Evolutionary conservation across 2,329 filamentous ascomycete species (phyloP).

Genomic region (Fusarium acutatum): DNA sequence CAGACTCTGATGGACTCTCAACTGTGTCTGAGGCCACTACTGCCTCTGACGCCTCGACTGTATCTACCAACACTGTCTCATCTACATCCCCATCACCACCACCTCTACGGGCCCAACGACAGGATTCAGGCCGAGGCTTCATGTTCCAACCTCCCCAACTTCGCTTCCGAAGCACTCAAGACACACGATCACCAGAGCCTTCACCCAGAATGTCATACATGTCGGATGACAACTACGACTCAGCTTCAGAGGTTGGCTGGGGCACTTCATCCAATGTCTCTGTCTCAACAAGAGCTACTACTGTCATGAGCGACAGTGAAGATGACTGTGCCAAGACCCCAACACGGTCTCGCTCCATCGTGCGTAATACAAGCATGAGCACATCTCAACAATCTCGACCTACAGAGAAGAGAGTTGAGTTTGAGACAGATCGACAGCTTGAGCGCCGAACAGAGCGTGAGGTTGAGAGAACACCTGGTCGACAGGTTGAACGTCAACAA

Average conservation of each 20-base stretch:
- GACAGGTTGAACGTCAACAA: slow-evolving; percentile 26
- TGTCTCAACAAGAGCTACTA: slow-evolving; percentile 36
- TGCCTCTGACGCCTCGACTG: slow-evolving; percentile 13
- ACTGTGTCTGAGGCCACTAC: slow-evolving; percentile 39
- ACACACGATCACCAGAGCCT: slow-evolving; percentile 32
- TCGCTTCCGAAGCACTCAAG: slow-evolving; percentile 35
- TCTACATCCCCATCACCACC: slow-evolving; percentile 10
- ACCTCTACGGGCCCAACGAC: slow-evolving; percentile 3
- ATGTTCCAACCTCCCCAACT: slow-evolving; percentile 39
- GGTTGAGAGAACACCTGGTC: slow-evolving; percentile 9
- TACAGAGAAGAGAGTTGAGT: slow-evolving; percentile 22
- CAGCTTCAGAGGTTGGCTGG: slow-evolving; percentile 37
- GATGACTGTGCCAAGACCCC: slow-evolving; percentile 36
- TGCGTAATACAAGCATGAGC: slow-evolving; percentile 21
- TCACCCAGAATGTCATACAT: slow-evolving; percentile 33
- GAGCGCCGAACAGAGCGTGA: slow-evolving; percentile 15
- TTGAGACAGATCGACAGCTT: slow-evolving; percentile 26
- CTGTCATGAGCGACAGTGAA: slow-evolving; percentile 36
- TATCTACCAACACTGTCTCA: neutral
- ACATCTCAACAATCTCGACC: slow-evolving; percentile 30
- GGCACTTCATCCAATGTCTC: slow-evolving; percentile 33
- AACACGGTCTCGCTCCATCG: slow-evolving; percentile 28
- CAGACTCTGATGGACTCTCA: slow-evolving; percentile 36
- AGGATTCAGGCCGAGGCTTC: slow-evolving; percentile 24
- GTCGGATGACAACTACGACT: slow-evolving; percentile 41